Evolutionary conservation across 768 basidiomycete species (phyloP).

Genomic region (Trametes cinnabarina): DNA sequence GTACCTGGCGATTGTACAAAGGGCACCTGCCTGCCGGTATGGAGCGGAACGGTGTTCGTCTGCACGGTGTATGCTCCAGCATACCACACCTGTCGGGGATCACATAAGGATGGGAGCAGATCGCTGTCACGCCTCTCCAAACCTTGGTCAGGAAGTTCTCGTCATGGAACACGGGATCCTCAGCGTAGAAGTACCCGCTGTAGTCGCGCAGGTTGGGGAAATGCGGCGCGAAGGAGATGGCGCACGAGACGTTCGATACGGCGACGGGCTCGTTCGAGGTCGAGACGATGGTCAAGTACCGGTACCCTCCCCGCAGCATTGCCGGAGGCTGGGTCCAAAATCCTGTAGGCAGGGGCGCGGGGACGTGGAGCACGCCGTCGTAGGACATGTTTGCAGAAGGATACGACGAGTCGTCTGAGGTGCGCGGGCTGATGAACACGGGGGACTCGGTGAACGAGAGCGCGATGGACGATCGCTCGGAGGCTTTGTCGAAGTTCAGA

Average conservation of each 20-base stretch:
- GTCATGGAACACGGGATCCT: conserved; percentile 45
- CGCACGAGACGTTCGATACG: conserved; percentile 48
- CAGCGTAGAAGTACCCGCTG: conserved; percentile 51
- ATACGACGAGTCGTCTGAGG: conserved; percentile 47
- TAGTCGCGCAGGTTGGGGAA: conserved; percentile 47
- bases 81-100: conserved; percentile 45
- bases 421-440: conserved; percentile 48
- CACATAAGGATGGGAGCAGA: background rate
- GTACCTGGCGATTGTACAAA: conserved; percentile 40
- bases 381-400: conserved; percentile 42
- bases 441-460: conserved; percentile 62
- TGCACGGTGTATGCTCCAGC: conserved; percentile 62
- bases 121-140: background rate
- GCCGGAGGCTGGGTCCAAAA: conserved; percentile 49
- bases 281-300: conserved; percentile 50
- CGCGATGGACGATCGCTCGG: conserved; percentile 38
- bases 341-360: conserved; percentile 37
- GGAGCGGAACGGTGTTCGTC: conserved; percentile 50
- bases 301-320: conserved; percentile 50
- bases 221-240: conserved; percentile 55
- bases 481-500: conserved; percentile 39
- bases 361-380: conserved; percentile 41
- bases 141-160: conserved; percentile 49
- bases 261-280: conserved; percentile 34
- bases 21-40: conserved; percentile 51